These are phyloP conservation scores for Dimargaris cristalligena DNA, from an alignment of 192 early-diverging fungal species.

Conservation along the genomic window DNA sequence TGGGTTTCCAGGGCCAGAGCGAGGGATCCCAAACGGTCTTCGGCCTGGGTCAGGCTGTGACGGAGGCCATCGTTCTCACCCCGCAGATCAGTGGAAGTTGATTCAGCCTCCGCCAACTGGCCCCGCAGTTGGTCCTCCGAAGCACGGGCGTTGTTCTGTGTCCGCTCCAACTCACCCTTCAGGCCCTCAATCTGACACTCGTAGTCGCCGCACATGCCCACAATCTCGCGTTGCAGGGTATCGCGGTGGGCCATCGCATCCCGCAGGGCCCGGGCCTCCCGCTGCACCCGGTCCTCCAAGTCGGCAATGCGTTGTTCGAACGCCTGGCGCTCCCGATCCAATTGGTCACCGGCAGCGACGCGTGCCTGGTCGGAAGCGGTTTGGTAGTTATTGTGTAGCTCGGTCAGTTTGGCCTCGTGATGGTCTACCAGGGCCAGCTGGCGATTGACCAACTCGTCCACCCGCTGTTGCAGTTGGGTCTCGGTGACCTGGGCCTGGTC, in stretches of 20 bases:
- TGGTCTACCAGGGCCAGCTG: neutral
- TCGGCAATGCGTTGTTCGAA: neutral
- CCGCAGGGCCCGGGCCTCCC: neutral
- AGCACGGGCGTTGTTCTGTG: neutral
- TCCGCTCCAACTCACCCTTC: too few species aligned
- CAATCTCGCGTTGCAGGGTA: slow-evolving; percentile 1
- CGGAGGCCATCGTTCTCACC: neutral
- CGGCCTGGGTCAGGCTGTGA: neutral
- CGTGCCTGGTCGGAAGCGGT: neutral
- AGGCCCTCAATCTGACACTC: slow-evolving; percentile 2
- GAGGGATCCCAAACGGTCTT: neutral
- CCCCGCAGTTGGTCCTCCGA: neutral
- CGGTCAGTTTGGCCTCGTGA: neutral
- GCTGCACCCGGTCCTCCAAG: neutral
- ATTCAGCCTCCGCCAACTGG: neutral
- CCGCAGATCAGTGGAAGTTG: neutral
- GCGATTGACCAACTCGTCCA: neutral
- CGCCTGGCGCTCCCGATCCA: neutral
- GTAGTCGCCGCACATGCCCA: neutral
- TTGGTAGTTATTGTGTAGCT: neutral
- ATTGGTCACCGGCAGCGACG: slow-evolving; percentile 1
- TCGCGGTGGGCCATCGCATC: neutral
- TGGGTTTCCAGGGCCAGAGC: neutral
- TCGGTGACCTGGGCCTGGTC: neutral
- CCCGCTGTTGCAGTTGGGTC: neutral